phyloP scores from a whole-genome alignment of 768 basidiomycete genomes.

The Stropharia rugosoannulata region DNA sequence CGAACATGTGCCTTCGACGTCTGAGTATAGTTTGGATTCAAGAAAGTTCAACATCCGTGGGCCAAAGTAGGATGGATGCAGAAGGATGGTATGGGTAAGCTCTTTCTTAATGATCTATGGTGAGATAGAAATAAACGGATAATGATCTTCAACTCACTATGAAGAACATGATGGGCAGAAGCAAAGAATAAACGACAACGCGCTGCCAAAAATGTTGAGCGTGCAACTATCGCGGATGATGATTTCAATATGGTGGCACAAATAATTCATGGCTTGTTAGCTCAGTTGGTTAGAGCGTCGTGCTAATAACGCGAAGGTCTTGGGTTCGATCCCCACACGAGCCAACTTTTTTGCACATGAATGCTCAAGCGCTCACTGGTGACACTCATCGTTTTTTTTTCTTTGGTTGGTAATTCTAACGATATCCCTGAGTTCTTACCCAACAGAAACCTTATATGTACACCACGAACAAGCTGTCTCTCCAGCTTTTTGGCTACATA shows the following conservation, averaged over 20 bases:
- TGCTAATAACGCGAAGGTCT: conserved; percentile 85
- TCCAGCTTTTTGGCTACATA: too few relatives aligned
- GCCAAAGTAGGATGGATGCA: conserved; percentile 98
- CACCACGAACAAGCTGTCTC: too few relatives aligned
- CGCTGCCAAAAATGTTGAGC: neutral
- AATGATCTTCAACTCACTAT: conserved; percentile 48
- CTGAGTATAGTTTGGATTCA: conserved; percentile 89
- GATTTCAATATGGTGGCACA: neutral
- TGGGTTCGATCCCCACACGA: conserved; percentile 82
- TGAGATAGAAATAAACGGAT: neutral
- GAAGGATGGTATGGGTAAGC: conserved; percentile 93
- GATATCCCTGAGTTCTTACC: neutral
- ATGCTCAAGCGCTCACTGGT: neutral
- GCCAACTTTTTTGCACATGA: conserved; percentile 34
- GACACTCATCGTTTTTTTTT: neutral
- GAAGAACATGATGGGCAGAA: conserved; percentile 57
- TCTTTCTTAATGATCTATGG: conserved; percentile 66
- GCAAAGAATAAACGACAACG: neutral
- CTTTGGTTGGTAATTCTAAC: neutral
- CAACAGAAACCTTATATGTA: neutral
- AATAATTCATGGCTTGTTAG: conserved; percentile 62
- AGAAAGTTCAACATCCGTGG: conserved; percentile 94
- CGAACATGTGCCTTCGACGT: conserved; percentile 96
- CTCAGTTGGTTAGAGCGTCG: conserved; percentile 95
- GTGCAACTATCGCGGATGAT: neutral